These are phyloP conservation scores for Aegle marmelos DNA, from an alignment of 345 rosid genomes.

Conservation along the genomic window DNA sequence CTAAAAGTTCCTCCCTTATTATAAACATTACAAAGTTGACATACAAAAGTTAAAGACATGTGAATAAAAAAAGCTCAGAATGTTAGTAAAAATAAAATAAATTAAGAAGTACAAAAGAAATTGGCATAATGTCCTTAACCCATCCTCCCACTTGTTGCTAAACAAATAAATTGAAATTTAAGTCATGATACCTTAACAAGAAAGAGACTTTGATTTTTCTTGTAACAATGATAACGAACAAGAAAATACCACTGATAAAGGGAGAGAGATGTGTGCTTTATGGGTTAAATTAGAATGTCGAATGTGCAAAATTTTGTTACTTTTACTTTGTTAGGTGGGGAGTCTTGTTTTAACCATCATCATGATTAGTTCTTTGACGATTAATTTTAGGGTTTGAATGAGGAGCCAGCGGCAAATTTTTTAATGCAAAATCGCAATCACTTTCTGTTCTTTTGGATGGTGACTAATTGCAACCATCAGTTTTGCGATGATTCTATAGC, in stretches of 20 bases:
- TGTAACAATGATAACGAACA: conserved; percentile 3
- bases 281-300: not conserved
- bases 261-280: not conserved
- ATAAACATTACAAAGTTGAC: not conserved
- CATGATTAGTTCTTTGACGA: conserved; percentile 7
- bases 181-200: conserved; percentile 14
- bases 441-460: not conserved
- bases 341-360: conserved; percentile 13
- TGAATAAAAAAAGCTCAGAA: not conserved
- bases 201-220: conserved; percentile 14
- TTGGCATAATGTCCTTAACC: not conserved
- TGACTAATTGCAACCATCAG: not conserved
- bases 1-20: not conserved
- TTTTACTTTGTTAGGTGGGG: conserved; percentile 5
- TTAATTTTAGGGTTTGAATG: conserved; percentile 8
- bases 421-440: not conserved
- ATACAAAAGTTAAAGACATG: not conserved
- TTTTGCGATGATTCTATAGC: too few species aligned
- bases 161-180: conserved; percentile 12
- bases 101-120: not conserved
- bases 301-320: conserved; percentile 5
- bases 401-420: not conserved
- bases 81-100: not conserved
- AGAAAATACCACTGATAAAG: not conserved
- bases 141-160: not conserved